Conservation (phyloP, 305 asterid genomes). For the Fraxinus sp. region DNA sequence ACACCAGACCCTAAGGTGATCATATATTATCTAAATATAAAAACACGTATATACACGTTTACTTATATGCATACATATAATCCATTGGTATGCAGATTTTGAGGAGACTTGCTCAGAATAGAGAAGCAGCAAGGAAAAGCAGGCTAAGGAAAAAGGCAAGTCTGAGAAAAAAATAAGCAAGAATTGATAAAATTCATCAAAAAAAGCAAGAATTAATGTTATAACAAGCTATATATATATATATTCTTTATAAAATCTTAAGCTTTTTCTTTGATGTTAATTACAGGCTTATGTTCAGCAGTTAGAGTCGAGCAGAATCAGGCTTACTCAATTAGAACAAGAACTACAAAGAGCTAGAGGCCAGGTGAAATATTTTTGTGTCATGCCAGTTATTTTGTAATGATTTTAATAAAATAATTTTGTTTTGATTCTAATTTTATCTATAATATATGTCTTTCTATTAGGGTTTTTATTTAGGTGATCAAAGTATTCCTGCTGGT, state of each 20-base stretch:
- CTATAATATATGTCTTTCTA: slow-evolving; percentile 13
- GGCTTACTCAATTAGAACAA: slow-evolving; percentile 33
- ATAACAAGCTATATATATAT: background rate
- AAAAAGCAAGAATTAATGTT: background rate
- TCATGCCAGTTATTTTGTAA: background rate
- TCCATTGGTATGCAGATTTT: slow-evolving; percentile 47
- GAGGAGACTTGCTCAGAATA: slow-evolving; percentile 96
- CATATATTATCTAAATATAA: background rate
- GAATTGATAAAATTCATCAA: background rate
- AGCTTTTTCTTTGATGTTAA: background rate
- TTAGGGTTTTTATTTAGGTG: slow-evolving; percentile 72
- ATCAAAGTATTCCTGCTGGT: slow-evolving; percentile 52
- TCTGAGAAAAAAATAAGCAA: background rate
- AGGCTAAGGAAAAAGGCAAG: slow-evolving; percentile 79
- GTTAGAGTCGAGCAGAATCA: slow-evolving; percentile 30
- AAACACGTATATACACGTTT: background rate
- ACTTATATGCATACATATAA: background rate
- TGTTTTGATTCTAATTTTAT: background rate
- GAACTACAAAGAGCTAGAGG: slow-evolving; percentile 32
- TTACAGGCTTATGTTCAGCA: slow-evolving; percentile 38
- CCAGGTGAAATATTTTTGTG: slow-evolving; percentile 25
- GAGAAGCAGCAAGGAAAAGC: slow-evolving; percentile 99
- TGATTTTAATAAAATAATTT: background rate
- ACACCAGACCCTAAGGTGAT: slow-evolving; percentile 83
- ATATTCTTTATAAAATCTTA: background rate